Base-by-base conservation (phyloP, 225 moss, liverwort and hornwort genomes). In the Bryum argenteum region DNA sequence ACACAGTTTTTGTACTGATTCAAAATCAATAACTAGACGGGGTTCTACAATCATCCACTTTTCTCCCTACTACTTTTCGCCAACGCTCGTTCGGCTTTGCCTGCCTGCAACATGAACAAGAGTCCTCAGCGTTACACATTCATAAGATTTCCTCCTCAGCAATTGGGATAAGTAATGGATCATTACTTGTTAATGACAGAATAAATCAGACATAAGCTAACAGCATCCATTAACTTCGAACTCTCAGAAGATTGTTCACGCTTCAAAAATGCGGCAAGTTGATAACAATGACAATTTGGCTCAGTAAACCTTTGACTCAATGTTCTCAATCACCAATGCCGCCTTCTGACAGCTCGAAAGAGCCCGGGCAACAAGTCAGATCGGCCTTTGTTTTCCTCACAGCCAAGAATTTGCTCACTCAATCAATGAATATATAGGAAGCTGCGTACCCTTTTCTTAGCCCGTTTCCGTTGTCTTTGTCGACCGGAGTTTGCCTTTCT, bases 331-430 rank as follows among this genome's bases (percentile, higher is more conserved):
- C 87, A 84, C 28, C n/a, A 42, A 81, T 81, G 87, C 68, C 84
- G 56, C 87, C 87, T 26, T 70, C 84, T 67, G 87, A 79, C 87
- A 84, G 79, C 87, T 84, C 84, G 11, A 38, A 62, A 77, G 78
- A 87, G 81, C 87, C 79, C 84, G 87, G 87, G 79, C 84, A 87
- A 81, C 87, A 77, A 71, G 63, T 79, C 87, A 79, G 84, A 87
- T 87, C 87, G 87, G 87, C 87, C 87, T 87, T 87, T 79, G 84
- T 52, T 81, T 84, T 87, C 87, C 79, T 87, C 87, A 84, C 75
- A 79, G 87, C 87, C 87, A 81, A 68, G 37, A 73, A n/a, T 10
- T 14, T 16, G 20, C 24, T 14, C 17, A 47, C 28, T 65, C 42
- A 44, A 58, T 56, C 15, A 19, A n/a, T 7, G 16, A 28, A 18